Evolutionary conservation across 192 early-diverging fungal species (phyloP), one percentile per base, ranked within the genome.

Genomic region (Umbelopsis sp.): DNA sequence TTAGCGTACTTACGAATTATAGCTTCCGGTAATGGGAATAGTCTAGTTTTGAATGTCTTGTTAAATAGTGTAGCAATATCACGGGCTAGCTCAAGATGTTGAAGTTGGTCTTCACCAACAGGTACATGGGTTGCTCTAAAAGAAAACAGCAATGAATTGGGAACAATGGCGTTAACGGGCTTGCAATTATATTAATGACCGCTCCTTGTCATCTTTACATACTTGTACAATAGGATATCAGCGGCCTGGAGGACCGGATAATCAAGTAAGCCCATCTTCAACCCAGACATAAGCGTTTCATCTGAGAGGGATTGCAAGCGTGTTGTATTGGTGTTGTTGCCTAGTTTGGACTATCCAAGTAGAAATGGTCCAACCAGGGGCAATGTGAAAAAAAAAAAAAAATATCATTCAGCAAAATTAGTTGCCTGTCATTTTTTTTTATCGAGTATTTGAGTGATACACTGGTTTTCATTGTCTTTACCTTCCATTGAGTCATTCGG

Each of bases 401-500:
- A 29, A 45, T 21, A 41, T 41, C n/a, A 45, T 32, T 69, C 43
- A 26, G 38, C 69, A 71, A 20, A 43, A 29, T 41, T 2, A 56
- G 38, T 24, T 25, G 29, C 70, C 26, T n/a, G 21, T 16, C 20
- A 8, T 3, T 8, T 17, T 4, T 43, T 45, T 45, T 29, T n/a
- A 8, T 0, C 20, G n/a, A 26, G 20, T 22, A 68, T 51, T 21
- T 20, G 65, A 41, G 62, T 43, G 5, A 32, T 14, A 17, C 26
- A 67, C 20, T 16, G 16, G 6, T 5, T 47, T 17, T 49, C 14
- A 5, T 26, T 31, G 14, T 47, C 4, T 29, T 43, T 70, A 88
- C 86, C 83, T 97, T 96, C 96, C 96, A 98, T 71, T 98, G 96
- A 12, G 96, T 96, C 96, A 98, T 98, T 7, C 95, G 84, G 26